phyloP scores from a whole-genome alignment of 176 grass and related monocot genomes.

The Elaeis guineensis region DNA sequence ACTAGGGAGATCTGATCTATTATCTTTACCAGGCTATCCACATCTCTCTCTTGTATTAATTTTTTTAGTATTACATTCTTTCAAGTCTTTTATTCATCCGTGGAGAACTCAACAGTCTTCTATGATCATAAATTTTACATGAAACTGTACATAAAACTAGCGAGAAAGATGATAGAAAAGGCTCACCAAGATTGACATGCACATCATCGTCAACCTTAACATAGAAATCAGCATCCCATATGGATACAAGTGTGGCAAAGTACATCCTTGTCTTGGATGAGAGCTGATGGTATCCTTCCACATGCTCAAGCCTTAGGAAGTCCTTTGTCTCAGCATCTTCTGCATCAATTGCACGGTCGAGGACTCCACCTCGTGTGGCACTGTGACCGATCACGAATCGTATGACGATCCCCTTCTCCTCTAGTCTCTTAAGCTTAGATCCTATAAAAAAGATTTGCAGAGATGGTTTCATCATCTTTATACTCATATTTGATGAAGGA shows the following conservation, averaged over 20 bases:
- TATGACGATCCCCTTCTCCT: conserved; percentile 83
- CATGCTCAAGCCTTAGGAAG: conserved; percentile 75
- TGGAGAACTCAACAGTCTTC: too few relatives aligned
- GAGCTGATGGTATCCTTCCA: conserved; percentile 83
- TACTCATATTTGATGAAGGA: too few relatives aligned
- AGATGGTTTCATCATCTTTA: too few relatives aligned
- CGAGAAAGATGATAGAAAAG: neutral
- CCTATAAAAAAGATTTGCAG: conserved; percentile 15
- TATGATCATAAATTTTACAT: too few relatives aligned
- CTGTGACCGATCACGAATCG: conserved; percentile 96
- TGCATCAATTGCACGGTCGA: conserved; percentile 57
- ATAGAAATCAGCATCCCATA: conserved; percentile 98
- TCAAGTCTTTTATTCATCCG: too few relatives aligned
- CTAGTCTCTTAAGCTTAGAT: conserved; percentile 53
- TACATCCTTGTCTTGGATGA: conserved; percentile 83
- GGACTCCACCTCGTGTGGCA: conserved; percentile 30
- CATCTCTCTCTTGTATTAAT: too few relatives aligned
- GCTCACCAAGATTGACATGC: conserved; percentile 91
- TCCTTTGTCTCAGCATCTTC: conserved; percentile 65
- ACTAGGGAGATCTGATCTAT: too few relatives aligned
- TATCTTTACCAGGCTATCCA: too few relatives aligned
- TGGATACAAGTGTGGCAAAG: conserved; percentile 64
- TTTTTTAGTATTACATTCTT: too few relatives aligned
- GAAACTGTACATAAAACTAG: neutral
- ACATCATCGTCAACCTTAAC: conserved; percentile 97